Evolutionary conservation across 345 rosid species (phyloP), one percentile per base, ranked within the genome.

Genomic region (Heritiera littoralis): DNA sequence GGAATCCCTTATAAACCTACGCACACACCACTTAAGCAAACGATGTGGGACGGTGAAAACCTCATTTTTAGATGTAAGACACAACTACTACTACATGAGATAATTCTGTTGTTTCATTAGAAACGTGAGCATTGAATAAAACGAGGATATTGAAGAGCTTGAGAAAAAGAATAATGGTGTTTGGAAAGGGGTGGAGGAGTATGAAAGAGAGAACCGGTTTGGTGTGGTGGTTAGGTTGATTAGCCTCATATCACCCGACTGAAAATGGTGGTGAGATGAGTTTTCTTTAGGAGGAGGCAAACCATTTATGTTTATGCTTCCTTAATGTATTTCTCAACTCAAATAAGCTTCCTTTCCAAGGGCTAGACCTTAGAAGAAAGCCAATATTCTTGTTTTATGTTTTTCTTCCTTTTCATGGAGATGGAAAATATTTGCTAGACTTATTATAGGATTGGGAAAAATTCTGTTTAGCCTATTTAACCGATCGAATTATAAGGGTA

Each of bases 171-270:
- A 59, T 0, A 9, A 59, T 2, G 9, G 0, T 11, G 41, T 3
- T 32, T 74, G 40, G 1, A 10, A 38, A 35, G 15, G 3, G 38
- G 28, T 18, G 32, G 52, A n/a, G 7, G 69, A 75, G 78, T 75
- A 28, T 0, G 69, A 48, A 45, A 10, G 78, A 41, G 78, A 61
- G 54, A 73, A 46, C 11, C 46, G 49, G 79, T 51, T 56, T 32
- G 79, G 79, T 85, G 79, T 66, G 76, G 74, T 55, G 76, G 79
- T 84, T 56, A 30, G 9, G 43, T 23, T 23, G 58, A 45, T 48
- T 20, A 30, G 41, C 66, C 12, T 30, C 41, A 30, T 63, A 13
- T 13, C 66, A 63, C 66, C 66, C 28, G 18, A 63, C 41, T 30
- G 7, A 30, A 30, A 63, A 3, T 32, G 66, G 9, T 35, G 38